These are phyloP conservation scores for Aspergillus sergii DNA, from an alignment of 2,329 filamentous ascomycete genomes.

Conservation along the genomic window DNA sequence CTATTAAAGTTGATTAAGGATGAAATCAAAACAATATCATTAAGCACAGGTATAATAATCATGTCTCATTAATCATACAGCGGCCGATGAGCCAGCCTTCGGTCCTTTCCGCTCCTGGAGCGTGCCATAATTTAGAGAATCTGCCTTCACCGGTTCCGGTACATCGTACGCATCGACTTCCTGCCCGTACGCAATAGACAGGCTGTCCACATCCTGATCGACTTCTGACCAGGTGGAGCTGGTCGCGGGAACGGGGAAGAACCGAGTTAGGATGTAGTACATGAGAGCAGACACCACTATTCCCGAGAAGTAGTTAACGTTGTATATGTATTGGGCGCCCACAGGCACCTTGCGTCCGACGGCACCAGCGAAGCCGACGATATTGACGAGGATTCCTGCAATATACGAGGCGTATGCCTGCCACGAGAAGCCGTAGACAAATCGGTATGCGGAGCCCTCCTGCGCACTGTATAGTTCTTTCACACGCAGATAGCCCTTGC, in stretches of 20 bases:
- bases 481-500: slow-evolving; percentile 77
- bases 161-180: slow-evolving; percentile 33
- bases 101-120: slow-evolving; percentile 25
- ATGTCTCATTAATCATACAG: slow-evolving; percentile 16
- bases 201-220: slow-evolving; percentile 40
- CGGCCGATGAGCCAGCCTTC: slow-evolving; percentile 16
- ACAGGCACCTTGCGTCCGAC: slow-evolving; percentile 72
- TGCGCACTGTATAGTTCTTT: slow-evolving; percentile 77
- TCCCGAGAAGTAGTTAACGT: slow-evolving; percentile 86
- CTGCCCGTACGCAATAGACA: slow-evolving; percentile 36
- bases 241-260: slow-evolving; percentile 73
- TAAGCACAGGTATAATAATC: slow-evolving; percentile 2
- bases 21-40: slow-evolving; percentile 4
- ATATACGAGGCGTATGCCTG: slow-evolving; percentile 83
- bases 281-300: slow-evolving; percentile 68
- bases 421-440: slow-evolving; percentile 74
- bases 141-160: slow-evolving; percentile 7
- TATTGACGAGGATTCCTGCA: slow-evolving; percentile 81
- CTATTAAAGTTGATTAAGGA: slow-evolving; percentile 5
- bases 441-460: slow-evolving; percentile 67
- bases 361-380: slow-evolving; percentile 86
- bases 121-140: slow-evolving; percentile 10
- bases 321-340: slow-evolving; percentile 83
- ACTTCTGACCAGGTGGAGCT: slow-evolving; percentile 79
- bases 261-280: slow-evolving; percentile 71